These are phyloP conservation scores for Podaxis pistillaris DNA, from an alignment of 768 basidiomycete species.

Conservation along the genomic window DNA sequence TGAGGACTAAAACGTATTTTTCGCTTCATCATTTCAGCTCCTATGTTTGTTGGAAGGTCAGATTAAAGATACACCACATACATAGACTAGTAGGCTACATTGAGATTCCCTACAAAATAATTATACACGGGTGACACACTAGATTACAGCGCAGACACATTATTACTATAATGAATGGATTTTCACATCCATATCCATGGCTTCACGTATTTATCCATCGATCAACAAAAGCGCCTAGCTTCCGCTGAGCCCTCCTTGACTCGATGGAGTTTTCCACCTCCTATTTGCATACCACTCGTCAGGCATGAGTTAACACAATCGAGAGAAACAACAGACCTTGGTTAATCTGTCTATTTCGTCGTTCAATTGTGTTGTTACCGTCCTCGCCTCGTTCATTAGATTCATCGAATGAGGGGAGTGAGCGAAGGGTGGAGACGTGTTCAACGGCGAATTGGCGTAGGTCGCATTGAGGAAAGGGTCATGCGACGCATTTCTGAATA, in stretches of 20 bases:
- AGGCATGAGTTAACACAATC: neutral
- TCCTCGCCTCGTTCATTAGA: slow-evolving; percentile 20
- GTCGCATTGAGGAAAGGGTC: slow-evolving; percentile 18
- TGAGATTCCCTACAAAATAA: neutral
- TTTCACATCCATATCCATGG: neutral
- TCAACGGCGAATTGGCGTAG: slow-evolving; percentile 26
- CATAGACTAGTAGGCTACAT: neutral
- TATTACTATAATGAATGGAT: neutral
- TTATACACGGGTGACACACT: neutral
- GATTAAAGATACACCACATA: neutral
- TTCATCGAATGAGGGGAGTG: slow-evolving; percentile 14
- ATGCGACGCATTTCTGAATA: slow-evolving; percentile 13
- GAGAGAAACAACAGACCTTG: neutral
- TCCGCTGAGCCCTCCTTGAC: slow-evolving; percentile 10
- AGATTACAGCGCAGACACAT: neutral
- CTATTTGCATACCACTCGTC: slow-evolving; percentile 15
- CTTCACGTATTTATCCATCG: slow-evolving; percentile 9
- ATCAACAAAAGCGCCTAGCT: slow-evolving; percentile 19
- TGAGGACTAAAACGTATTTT: neutral
- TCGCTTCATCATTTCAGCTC: too few species aligned
- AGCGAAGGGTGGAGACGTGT: slow-evolving; percentile 26
- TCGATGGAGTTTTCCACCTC: slow-evolving; percentile 15
- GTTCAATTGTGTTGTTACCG: slow-evolving; percentile 5
- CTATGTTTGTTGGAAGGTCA: too few species aligned
- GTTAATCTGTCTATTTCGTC: slow-evolving; percentile 1